Evolutionary conservation across 1,284 basidiomycete genomes (phyloP), one percentile per base, ranked within the genome.

Genomic region (Mrakiaceae sp.): DNA sequence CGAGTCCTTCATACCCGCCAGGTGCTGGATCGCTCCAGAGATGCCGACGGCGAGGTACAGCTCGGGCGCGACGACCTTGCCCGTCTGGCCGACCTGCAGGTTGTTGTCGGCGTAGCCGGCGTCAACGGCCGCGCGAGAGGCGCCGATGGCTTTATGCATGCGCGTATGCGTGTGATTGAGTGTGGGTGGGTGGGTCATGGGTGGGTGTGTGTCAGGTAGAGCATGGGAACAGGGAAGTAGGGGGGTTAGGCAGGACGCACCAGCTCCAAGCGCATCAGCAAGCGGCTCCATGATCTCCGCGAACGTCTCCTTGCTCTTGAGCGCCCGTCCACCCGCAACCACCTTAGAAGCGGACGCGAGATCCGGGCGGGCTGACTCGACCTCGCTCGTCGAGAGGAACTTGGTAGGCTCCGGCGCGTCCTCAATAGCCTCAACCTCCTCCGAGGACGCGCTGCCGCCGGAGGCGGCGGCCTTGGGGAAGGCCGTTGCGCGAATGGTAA

Each of bases 1-100:
- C 16, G 90, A 93, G 76, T 98, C 96, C 77, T 98, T 98, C 96
- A 98, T 99, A 46, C 96, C 96, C 43, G 96, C 96, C 68, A 98
- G 80, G 80, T 98, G 96, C 78, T 99, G 96, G 72, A 98, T 98
- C 39, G 93, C 96, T 55, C 96, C 96, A 44, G 91, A 96, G 72
- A 99, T 98, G 68, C 96, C 96, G 59, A 98, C 77, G 12, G 96
- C 96, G 74, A 98, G 83, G 78, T 98, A 98, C 65, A 98, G 80
- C 76, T 97, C 90, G 0, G 94, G 95, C 5, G 90, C 90, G 55
- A 94, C 90, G 51, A 92, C 86, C 79, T 98, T 98, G 67, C 96
- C 96, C 0, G 96, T 99, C 80, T 99, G 96, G 49, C 96, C 96
- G 44, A 99, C 96, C 79, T 99, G 96, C 66, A 98, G 77, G 6